Evolutionary conservation across 2,329 filamentous ascomycete genomes (phyloP), one percentile per base, ranked within the genome.

Genomic region (Penicillium oxalicum): DNA sequence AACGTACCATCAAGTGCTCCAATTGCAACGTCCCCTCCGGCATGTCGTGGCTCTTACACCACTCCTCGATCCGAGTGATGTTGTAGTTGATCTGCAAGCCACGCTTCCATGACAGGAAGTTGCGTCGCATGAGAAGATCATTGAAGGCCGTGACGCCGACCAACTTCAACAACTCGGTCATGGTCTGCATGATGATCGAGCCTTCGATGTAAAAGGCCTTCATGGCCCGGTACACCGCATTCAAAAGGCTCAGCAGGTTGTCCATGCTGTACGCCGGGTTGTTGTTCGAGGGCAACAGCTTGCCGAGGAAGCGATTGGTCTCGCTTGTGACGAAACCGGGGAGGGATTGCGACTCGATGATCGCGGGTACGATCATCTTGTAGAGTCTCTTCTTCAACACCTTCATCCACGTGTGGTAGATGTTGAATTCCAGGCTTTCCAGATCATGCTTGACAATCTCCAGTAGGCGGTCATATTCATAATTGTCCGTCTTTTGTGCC

Each of bases 391-490:
- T 96, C 81, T 98, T 98, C 65, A 98, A 76, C 49, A 96, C 88
- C 79, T 98, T 98, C 93, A 98, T 98, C 93, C 93, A 98, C 26
- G 93, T 98, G 74, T 98, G 93, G 73, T 98, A 98, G 63, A 98
- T 98, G 77, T 98, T 98, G 78, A 98, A 98, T 74, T 98, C 93
- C 55, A 98, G 78, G 71, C 88, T 95, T 75, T 98, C 93, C 44
- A 98, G 77, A 68, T 98, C 93, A 69, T 98, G 93, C 79, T 98
- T 98, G 68, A 98, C 93, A 68, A 98, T 97, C 72, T 98, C 93
- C 62, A 98, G 76, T 45, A 98, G 80, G 56, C 93, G 87, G 72
- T 98, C 93, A 63, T 98, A 98, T 75, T 98, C 93, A 68, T 95
- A 97, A 68, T 97, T 97, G 72, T 98, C 93, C 34, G 91, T 93